A percentile compares a stretch with the other conserved stretches of the same genome.
phyloP scores from a whole-genome alignment of 108 stramenopile genomes.

The Pinguiococcus pyrenoidosus region DNA sequence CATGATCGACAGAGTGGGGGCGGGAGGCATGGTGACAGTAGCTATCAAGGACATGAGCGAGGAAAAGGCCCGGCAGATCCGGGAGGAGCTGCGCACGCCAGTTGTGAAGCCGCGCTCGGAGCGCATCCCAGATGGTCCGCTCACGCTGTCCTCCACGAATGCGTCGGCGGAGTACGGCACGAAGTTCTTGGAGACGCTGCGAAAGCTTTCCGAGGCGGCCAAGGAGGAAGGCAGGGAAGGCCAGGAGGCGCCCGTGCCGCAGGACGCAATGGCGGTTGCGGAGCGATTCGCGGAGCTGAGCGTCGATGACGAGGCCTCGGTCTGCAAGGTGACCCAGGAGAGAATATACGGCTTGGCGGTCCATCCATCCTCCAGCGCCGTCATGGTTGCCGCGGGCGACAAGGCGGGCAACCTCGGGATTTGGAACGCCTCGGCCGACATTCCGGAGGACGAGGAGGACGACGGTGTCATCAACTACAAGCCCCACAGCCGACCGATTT shows the following conservation, averaged over 20 bases:
- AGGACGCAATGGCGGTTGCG: slow-evolving; percentile 13
- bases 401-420: slow-evolving; percentile 20
- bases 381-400: slow-evolving; percentile 12
- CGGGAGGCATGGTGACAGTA: too few relatives aligned
- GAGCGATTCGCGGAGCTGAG: slow-evolving; percentile 9
- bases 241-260: slow-evolving; percentile 5
- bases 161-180: not conserved
- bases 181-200: not conserved
- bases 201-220: not conserved
- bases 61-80: too few relatives aligned
- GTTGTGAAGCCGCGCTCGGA: too few relatives aligned
- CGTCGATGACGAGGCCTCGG: too few relatives aligned
- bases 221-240: not conserved
- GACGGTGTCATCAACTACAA: slow-evolving; percentile 13
- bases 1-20: too few relatives aligned
- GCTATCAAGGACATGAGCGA: too few relatives aligned
- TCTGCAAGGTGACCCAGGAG: too few relatives aligned
- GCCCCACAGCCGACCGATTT: slow-evolving; percentile 9
- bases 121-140: too few relatives aligned
- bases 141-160: too few relatives aligned
- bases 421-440: slow-evolving; percentile 4
- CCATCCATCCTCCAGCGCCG: slow-evolving; percentile 8
- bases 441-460: not conserved
- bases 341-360: too few relatives aligned
- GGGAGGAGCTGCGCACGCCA: too few relatives aligned